Conservation (phyloP, 345 rosid species). For the Durio zibethinus region DNA sequence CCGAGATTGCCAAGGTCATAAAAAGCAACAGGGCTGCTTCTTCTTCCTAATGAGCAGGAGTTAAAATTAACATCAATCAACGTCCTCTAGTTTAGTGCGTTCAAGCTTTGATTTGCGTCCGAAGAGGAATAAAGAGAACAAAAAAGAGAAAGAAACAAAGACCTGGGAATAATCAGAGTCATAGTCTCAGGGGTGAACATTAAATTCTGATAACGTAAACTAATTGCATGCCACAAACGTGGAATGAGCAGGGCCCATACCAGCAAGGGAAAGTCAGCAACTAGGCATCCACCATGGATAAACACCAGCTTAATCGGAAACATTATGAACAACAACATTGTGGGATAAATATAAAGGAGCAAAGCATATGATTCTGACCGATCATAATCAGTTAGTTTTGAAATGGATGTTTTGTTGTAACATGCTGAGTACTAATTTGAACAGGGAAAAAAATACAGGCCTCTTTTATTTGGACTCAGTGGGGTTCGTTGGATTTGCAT, state of each 20-base stretch:
- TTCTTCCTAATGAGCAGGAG: neutral
- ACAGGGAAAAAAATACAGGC: neutral
- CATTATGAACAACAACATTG: neutral
- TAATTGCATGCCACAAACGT: neutral
- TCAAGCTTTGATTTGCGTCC: neutral
- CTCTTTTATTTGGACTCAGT: neutral
- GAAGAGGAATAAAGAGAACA: neutral
- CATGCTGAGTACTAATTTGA: neutral
- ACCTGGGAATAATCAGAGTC: neutral
- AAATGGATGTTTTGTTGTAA: neutral
- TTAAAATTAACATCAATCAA: neutral
- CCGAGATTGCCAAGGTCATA: neutral
- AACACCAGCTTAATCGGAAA: neutral
- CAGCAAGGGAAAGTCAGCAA: neutral
- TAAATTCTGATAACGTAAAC: neutral
- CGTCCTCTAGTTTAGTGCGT: neutral
- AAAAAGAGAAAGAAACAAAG: neutral
- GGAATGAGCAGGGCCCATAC: neutral
- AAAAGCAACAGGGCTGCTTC: neutral
- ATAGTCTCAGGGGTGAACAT: neutral
- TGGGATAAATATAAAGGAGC: neutral
- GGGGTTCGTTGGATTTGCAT: neutral
- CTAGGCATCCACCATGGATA: neutral
- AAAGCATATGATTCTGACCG: constrained; percentile 1
- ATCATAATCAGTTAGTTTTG: neutral